Evolutionary conservation across 2,329 filamentous ascomycete species (phyloP), one percentile per base, ranked within the genome.

Genomic region (Metarhizium guizhouense): DNA sequence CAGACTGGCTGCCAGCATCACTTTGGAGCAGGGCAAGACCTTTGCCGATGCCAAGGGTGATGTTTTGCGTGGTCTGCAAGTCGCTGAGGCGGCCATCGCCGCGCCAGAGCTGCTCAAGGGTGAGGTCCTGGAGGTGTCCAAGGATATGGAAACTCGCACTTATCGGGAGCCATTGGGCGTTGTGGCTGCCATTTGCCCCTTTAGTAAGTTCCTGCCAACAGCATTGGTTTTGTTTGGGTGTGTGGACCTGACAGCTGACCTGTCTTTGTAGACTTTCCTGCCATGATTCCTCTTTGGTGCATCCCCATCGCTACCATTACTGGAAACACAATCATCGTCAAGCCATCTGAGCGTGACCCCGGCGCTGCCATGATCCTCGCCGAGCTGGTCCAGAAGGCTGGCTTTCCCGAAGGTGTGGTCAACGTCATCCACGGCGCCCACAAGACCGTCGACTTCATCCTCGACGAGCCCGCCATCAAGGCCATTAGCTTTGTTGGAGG

Each of bases 271-370:
- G 86, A 94, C 77, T 94, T 94, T 74, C 89, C 89, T 47, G 89
- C 89, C 64, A 95, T 95, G 89, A 94, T 95, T 70, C 90, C 89
- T 3, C 79, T 95, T n/a, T 95, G 89, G 89, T 90, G 83, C 58
- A 91, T 95, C 59, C 90, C 89, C 43, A 88, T 94, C 63, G 89
- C 89, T 50, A 89, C 88, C 47, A 82, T 92, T 32, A 90, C 87
- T 18, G 89, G 89, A 53, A 95, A 95, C 76, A 92, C 88, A 14
- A 77, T 91, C 57, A 83, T 95, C 62, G 77, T 95, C 63, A 95
- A 95, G 80, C 89, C 89, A 10, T 93, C 89, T 1, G 89, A 95
- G 76, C 84, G 89, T 57, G 89, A 93, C 65, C 89, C 89, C 8
- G 89, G 89, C 58, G 88, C 88, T 10, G 84, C 86, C 65, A 91